Percentiles rank a stretch among this genome's conserved stretches.
Evolutionary conservation across 306 rosid species (phyloP).

Genomic region (Malus orientalis): DNA sequence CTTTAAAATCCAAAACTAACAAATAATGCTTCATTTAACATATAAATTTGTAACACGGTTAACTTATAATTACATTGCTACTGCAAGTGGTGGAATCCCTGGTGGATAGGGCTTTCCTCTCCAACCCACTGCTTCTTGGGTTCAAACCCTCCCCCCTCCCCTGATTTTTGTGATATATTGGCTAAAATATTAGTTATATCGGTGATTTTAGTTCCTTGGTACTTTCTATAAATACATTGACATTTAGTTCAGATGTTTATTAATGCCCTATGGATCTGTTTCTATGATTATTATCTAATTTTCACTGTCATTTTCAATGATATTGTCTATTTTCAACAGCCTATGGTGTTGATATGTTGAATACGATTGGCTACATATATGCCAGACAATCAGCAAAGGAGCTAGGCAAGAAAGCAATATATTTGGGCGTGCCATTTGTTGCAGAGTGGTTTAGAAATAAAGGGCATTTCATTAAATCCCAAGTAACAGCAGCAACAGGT

Average conservation of each 20-base stretch:
- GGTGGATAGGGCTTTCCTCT: too few relatives aligned
- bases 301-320: not conserved
- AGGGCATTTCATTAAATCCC: conserved; percentile 95
- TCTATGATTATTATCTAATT: not conserved
- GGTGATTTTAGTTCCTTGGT: too few relatives aligned
- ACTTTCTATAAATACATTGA: not conserved
- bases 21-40: not conserved
- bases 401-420: conserved; percentile 95
- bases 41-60: too few relatives aligned
- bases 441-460: conserved; percentile 99
- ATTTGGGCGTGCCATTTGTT: conserved; percentile 88
- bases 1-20: not conserved
- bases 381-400: conserved; percentile 93
- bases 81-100: too few relatives aligned
- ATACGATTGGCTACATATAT: conserved; percentile 93
- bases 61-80: too few relatives aligned
- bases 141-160: too few relatives aligned
- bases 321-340: conserved; percentile 43
- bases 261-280: not conserved
- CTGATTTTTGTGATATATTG: too few relatives aligned
- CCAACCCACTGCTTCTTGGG: too few relatives aligned
- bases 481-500: conserved; percentile 99
- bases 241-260: not conserved
- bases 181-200: too few relatives aligned
- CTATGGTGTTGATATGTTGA: conserved; percentile 90